A percentile compares a stretch with the other conserved stretches of the same genome.
Evolutionary conservation across 2,329 filamentous ascomycete species (phyloP).

Genomic region (Xylaria sp.): DNA sequence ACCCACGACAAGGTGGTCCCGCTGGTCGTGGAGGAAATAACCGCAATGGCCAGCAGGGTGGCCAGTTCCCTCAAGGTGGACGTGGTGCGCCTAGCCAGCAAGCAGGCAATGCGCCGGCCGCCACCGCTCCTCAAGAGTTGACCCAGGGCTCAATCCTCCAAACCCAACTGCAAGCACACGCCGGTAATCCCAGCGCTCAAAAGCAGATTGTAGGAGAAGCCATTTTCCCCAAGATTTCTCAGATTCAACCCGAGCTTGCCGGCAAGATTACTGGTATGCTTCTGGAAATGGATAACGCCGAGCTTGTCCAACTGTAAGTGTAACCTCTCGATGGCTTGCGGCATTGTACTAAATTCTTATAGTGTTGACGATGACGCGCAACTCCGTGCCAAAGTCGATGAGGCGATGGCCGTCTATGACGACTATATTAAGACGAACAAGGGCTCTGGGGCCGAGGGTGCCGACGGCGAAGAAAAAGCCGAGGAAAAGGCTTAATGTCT

Average conservation of each 20-base stretch:
- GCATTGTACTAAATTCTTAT: slow-evolving; percentile 38
- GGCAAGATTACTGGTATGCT: slow-evolving; percentile 99
- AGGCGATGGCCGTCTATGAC: slow-evolving; percentile 96
- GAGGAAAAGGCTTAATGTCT: slow-evolving; percentile 59
- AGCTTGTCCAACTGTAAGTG: slow-evolving; percentile 94
- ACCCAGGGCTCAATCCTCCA: slow-evolving; percentile 56
- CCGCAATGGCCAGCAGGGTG: slow-evolving; percentile 48
- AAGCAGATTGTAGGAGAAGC: slow-evolving; percentile 99
- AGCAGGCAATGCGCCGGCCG: slow-evolving; percentile 45
- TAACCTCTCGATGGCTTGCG: neutral
- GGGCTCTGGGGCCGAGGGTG: slow-evolving; percentile 43
- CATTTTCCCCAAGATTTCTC: slow-evolving; percentile 97
- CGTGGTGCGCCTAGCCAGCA: slow-evolving; percentile 50
- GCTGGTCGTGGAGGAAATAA: slow-evolving; percentile 50
- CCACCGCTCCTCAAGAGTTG: slow-evolving; percentile 44
- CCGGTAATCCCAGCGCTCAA: slow-evolving; percentile 70
- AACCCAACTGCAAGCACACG: slow-evolving; percentile 60
- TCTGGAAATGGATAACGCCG: slow-evolving; percentile 96
- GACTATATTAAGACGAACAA: slow-evolving; percentile 96
- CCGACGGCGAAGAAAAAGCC: slow-evolving; percentile 58
- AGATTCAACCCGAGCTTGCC: slow-evolving; percentile 91
- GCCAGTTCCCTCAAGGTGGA: slow-evolving; percentile 55
- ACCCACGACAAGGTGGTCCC: slow-evolving; percentile 50
- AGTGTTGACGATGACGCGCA: slow-evolving; percentile 90
- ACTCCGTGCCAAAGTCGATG: slow-evolving; percentile 93